Evolutionary conservation across 2,329 filamentous ascomycete species (phyloP), one percentile per base, ranked within the genome.

Genomic region (Fusarium xyrophilum): DNA sequence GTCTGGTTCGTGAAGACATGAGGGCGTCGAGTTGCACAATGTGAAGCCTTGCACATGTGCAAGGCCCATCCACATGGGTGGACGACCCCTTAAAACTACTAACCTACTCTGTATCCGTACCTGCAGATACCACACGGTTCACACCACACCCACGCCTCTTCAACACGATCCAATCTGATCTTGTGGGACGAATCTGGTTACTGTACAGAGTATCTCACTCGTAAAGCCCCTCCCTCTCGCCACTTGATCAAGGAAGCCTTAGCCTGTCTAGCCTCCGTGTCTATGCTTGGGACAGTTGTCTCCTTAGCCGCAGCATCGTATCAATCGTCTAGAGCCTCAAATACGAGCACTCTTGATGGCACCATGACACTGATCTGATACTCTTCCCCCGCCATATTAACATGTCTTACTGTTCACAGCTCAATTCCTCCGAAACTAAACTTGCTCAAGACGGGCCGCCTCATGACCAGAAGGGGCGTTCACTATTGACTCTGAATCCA

Each of bases 401-500:
- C 43, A 15, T 38, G 32, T 14, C 15, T 33, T 42, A 14, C 40
- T 27, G 40, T 43, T 14, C 65, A 51, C 48, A 58, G 28, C 60
- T 64, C 53, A 46, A 58, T 63, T 64, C 38, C 38, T 63, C 61
- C 60, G 35, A 36, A 32, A 46, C 64, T 47, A 50, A 48, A 42
- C 52, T 60, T 27, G 42, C 15, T 46, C 52, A 52, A 56, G 36
- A 50, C 28, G 47, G 44, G 36, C 32, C 32, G 21, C 38, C 66
- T 56, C 53, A 53, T 63, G 66, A 51, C 54, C 67, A 47, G 56
- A 69, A 57, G 54, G 67, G 67, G 66, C 63, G 66, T 38, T 67
- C 39, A 69, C 59, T 57, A 53, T 67, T 65, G 55, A 62, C 42
- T 42, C 33, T 38, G 33, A 47, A 46, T 61, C 50, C 48, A 61